Conservation (phyloP, 2,329 filamentous ascomycete species). For the Verticillium tricorpus region DNA sequence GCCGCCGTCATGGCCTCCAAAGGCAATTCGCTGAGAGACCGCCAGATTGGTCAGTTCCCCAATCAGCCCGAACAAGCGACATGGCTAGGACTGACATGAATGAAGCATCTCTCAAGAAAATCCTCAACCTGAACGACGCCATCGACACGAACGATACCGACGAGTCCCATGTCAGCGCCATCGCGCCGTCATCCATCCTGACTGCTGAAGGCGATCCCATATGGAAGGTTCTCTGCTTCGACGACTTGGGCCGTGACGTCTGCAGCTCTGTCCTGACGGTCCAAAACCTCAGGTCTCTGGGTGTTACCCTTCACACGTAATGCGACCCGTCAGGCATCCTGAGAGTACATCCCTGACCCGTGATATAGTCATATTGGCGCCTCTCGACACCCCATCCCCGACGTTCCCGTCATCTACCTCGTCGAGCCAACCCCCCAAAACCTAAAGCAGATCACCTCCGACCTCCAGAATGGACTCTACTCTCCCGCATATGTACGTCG, state of each 20-base stretch:
- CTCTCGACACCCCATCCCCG: conserved; percentile 82
- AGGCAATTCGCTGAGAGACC: conserved; percentile 43
- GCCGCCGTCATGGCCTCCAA: conserved; percentile 38
- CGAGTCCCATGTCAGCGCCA: conserved; percentile 53
- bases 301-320: conserved; percentile 95
- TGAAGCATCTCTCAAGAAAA: conserved; percentile 85
- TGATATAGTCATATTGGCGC: conserved; percentile 68
- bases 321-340: conserved; percentile 11
- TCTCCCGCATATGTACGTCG: conserved; percentile 66
- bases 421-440: conserved; percentile 83
- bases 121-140: conserved; percentile 89
- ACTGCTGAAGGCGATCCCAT: conserved; percentile 87
- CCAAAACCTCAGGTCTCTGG: conserved; percentile 86
- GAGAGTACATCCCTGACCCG: conserved; percentile 16
- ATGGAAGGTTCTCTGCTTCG: conserved; percentile 97
- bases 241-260: conserved; percentile 85
- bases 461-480: conserved; percentile 84
- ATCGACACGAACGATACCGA: conserved; percentile 54
- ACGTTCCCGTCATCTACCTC: conserved; percentile 95
- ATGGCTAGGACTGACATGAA: neutral
- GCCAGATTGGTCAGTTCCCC: conserved; percentile 38
- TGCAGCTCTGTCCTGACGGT: conserved; percentile 95
- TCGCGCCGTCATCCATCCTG: conserved; percentile 69
- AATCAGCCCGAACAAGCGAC: neutral
- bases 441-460: conserved; percentile 74